Evolutionary conservation across 495 filamentous ascomycete species (phyloP).

Genomic region (Halenospora varia): DNA sequence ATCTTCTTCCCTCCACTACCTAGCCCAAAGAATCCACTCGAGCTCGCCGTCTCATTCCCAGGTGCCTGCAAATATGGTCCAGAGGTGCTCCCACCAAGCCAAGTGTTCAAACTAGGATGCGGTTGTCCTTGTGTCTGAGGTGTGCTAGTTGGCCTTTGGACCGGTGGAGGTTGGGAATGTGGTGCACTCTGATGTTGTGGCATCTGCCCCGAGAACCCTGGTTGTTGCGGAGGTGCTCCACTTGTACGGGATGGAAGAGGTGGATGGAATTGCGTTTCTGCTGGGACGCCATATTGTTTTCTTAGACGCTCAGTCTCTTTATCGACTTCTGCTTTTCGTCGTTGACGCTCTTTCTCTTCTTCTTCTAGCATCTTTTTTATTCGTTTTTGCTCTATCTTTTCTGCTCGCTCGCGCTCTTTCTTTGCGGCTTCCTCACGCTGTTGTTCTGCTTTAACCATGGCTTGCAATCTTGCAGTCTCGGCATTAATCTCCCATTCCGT

Average conservation of each 20-base stretch:
- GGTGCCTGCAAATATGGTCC: constrained; percentile 19
- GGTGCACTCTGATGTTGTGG: constrained; percentile 15
- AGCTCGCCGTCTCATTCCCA: constrained; percentile 20
- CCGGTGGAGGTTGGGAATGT: constrained; percentile 11
- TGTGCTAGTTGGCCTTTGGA: constrained; percentile 20
- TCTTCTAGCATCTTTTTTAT: constrained; percentile 74
- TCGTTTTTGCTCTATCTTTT: constrained; percentile 59
- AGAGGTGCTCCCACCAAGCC: not conserved
- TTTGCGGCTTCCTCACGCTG: no score
- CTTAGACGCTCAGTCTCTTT: constrained; percentile 81
- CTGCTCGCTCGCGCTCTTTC: constrained; percentile 48
- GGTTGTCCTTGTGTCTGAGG: not conserved
- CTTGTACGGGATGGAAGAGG: constrained; percentile 4
- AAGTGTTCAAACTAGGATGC: not conserved
- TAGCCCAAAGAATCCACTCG: constrained; percentile 27
- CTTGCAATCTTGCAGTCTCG: constrained; percentile 58
- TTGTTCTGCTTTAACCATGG: constrained; percentile 52
- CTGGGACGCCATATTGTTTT: constrained; percentile 58
- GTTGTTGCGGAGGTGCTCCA: not conserved
- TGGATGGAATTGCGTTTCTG: constrained; percentile 2
- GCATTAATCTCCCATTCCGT: constrained; percentile 57
- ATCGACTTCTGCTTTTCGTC: constrained; percentile 68
- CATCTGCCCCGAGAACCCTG: not conserved
- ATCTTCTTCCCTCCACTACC: constrained; percentile 31
- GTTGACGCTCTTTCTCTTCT: constrained; percentile 65